Evolutionary conservation across 805 yeast species (phyloP).

Genomic region (Pichia californica): DNA sequence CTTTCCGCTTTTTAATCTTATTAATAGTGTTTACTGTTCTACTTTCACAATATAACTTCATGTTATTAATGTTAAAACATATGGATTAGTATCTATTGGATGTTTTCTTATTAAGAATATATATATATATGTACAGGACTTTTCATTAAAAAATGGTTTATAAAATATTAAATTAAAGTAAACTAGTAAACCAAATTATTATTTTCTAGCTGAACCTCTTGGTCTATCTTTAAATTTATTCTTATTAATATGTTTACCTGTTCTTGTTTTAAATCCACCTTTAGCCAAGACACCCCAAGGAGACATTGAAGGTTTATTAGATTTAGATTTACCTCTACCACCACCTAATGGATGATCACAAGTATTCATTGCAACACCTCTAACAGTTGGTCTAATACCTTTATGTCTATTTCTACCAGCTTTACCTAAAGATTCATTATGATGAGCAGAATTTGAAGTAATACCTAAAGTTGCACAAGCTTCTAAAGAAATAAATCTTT

Average conservation of each 20-base stretch:
- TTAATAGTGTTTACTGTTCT: too few species aligned
- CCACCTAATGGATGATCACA: conserved; percentile 99
- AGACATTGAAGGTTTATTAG: conserved; percentile 87
- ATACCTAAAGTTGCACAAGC: conserved; percentile 93
- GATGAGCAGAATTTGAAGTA: conserved; percentile 90
- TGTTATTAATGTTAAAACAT: too few species aligned
- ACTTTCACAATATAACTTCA: too few species aligned
- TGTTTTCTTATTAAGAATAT: too few species aligned
- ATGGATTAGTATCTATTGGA: too few species aligned
- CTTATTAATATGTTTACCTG: conserved; percentile 78
- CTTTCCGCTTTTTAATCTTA: too few species aligned
- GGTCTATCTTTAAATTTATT: conserved; percentile 89
- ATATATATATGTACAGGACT: neutral
- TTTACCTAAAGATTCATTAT: conserved; percentile 84
- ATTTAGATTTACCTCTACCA: conserved; percentile 99
- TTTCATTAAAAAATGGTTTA: neutral
- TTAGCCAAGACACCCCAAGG: conserved; percentile 94
- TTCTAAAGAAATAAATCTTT: conserved; percentile 76
- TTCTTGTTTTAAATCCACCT: conserved; percentile 90
- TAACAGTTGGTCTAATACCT: conserved; percentile 90
- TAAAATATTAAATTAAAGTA: too few species aligned
- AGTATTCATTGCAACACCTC: conserved; percentile 98
- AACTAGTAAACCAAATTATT: too few species aligned
- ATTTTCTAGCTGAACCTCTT: conserved; percentile 41
- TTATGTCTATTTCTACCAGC: conserved; percentile 92